These are phyloP conservation scores for Sugiyamaella valdiviana DNA, from an alignment of 805 yeast species.

Conservation along the genomic window DNA sequence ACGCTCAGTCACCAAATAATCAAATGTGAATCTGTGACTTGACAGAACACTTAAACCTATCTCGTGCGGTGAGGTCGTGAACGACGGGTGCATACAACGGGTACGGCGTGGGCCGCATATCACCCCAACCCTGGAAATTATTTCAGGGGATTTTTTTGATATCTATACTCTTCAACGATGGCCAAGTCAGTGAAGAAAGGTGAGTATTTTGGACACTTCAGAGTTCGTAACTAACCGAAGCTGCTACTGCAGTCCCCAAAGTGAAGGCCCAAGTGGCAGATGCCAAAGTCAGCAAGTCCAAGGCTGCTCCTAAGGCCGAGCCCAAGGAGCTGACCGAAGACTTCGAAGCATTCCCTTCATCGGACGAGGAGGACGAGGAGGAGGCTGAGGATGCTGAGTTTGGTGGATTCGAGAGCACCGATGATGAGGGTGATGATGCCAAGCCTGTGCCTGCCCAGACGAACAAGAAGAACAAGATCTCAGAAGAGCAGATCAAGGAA, in stretches of 20 bases:
- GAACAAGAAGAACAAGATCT: conserved; percentile 9
- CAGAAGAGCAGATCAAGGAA: conserved; percentile 11
- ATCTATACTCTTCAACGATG: background rate
- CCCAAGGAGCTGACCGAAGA: conserved; percentile 4
- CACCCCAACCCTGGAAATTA: background rate
- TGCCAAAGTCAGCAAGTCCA: background rate
- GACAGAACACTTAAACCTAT: no score
- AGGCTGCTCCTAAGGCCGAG: conserved; percentile 2
- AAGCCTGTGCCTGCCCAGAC: conserved; percentile 5
- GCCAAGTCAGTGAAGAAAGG: conserved; percentile 3
- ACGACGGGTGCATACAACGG: background rate
- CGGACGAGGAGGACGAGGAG: conserved; percentile 18
- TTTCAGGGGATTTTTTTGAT: background rate
- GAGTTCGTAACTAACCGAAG: conserved; percentile 1
- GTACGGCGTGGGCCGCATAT: background rate
- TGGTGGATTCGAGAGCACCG: conserved; percentile 24
- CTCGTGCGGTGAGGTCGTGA: no score
- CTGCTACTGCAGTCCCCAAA: background rate
- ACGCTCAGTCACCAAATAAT: no score
- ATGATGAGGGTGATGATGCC: conserved; percentile 25
- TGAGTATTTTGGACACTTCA: conserved; percentile 4
- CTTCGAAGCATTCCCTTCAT: conserved; percentile 19
- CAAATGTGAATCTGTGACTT: no score
- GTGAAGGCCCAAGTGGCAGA: conserved; percentile 1
- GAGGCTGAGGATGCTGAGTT: conserved; percentile 18